Evolutionary conservation across 192 early-diverging fungal genomes (phyloP).

Genomic region (Phycomyces nitens): DNA sequence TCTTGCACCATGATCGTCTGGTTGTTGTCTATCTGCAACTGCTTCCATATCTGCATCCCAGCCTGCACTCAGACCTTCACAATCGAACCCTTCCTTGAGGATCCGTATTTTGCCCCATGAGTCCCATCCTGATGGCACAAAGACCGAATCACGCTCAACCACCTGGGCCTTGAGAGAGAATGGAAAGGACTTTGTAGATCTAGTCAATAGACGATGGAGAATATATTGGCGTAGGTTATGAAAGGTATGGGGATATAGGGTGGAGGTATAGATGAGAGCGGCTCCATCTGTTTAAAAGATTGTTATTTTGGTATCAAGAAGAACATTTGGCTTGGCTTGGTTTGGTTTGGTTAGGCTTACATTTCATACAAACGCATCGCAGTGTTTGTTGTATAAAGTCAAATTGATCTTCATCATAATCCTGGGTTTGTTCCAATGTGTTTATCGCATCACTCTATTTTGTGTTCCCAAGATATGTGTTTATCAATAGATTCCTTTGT

Average conservation of each 20-base stretch:
- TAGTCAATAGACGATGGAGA: constrained; percentile 64
- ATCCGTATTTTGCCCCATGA: constrained; percentile 83
- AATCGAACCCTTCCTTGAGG: constrained; percentile 72
- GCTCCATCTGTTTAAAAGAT: constrained; percentile 68
- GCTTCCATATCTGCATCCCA: constrained; percentile 56
- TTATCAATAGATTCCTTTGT: background rate
- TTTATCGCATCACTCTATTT: constrained; percentile 60
- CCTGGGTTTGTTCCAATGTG: constrained; percentile 74
- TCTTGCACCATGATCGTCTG: constrained; percentile 44
- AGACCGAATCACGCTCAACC: constrained; percentile 82
- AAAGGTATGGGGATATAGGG: constrained; percentile 73
- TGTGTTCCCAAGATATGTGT: background rate
- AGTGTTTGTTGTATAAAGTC: constrained; percentile 94
- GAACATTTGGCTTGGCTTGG: too few species aligned
- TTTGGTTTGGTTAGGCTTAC: constrained; percentile 46
- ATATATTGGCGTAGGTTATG: constrained; percentile 75
- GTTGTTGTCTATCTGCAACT: constrained; percentile 23
- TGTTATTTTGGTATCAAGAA: too few species aligned
- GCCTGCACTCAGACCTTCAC: constrained; percentile 52
- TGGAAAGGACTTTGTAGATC: constrained; percentile 39
- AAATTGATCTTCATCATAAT: constrained; percentile 89
- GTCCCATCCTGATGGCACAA: constrained; percentile 94
- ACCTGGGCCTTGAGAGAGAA: constrained; percentile 74
- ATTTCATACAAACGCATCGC: constrained; percentile 87
- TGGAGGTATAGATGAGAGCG: constrained; percentile 85